Conservation (phyloP, 306 rosid species). For the Citrullus amarus region DNA sequence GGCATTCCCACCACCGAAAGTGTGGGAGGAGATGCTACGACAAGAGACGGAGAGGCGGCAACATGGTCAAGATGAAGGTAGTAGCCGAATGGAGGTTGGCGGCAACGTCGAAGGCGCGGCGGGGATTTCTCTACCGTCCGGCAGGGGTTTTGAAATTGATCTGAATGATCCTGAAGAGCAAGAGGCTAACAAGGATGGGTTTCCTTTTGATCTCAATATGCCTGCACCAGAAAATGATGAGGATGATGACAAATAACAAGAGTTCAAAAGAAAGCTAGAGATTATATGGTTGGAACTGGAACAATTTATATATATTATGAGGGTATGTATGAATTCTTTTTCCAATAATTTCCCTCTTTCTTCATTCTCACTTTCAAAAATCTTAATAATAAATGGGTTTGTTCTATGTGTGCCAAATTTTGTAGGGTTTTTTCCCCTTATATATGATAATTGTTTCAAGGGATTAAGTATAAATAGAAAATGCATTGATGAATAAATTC, state of each 20-base stretch:
- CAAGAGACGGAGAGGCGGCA: not conserved
- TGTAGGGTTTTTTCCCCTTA: too few relatives aligned
- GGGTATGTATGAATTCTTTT: not conserved
- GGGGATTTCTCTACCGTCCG: not conserved
- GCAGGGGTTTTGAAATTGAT: not conserved
- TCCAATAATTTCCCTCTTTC: not conserved
- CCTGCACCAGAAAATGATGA: slow-evolving; percentile 3
- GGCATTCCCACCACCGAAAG: slow-evolving; percentile 15
- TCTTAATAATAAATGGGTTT: too few relatives aligned
- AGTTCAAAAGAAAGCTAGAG: not conserved
- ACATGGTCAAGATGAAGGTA: not conserved
- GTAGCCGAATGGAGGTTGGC: not conserved
- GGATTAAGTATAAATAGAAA: too few relatives aligned
- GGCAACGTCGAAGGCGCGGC: not conserved
- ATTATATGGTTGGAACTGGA: too few relatives aligned
- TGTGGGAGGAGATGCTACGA: not conserved
- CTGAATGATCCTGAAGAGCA: not conserved
- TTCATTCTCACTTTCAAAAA: not conserved
- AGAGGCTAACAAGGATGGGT: not conserved
- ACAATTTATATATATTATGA: too few relatives aligned
- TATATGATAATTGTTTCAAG: too few relatives aligned
- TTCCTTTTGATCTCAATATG: slow-evolving; percentile 18
- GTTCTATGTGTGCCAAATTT: too few relatives aligned
- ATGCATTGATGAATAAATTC: too few relatives aligned
- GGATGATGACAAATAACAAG: not conserved